Conservation (phyloP, 257 asterid species). For the Petunia axillaris region DNA sequence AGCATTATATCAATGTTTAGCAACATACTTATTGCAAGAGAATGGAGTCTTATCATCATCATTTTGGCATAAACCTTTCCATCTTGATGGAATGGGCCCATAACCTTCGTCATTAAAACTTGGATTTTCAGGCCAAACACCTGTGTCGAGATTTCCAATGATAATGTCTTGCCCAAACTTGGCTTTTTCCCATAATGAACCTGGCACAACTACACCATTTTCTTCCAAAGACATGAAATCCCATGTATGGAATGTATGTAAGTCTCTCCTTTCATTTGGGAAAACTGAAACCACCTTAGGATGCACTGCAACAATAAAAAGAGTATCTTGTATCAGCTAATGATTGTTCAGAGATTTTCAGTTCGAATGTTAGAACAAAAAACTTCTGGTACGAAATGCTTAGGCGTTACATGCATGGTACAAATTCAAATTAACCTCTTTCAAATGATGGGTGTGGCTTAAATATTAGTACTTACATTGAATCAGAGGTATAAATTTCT, state of each 20-base stretch:
- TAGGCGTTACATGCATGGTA: too few species aligned
- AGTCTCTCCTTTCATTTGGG: slow-evolving; percentile 37
- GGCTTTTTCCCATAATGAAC: slow-evolving; percentile 64
- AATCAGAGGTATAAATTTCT: slow-evolving; percentile 56
- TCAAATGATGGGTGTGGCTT: background rate
- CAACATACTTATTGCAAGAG: slow-evolving; percentile 61
- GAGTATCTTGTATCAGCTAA: background rate
- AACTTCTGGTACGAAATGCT: too few species aligned
- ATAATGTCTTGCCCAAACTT: slow-evolving; percentile 66
- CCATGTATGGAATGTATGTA: slow-evolving; percentile 87
- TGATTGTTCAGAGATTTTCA: too few species aligned
- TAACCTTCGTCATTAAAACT: slow-evolving; percentile 65
- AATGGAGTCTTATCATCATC: background rate
- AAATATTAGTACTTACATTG: slow-evolving; percentile 42
- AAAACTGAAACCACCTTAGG: slow-evolving; percentile 66
- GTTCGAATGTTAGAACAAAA: too few species aligned
- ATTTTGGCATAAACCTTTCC: slow-evolving; percentile 72
- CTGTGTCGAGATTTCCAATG: slow-evolving; percentile 69
- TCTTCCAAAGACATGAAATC: slow-evolving; percentile 58
- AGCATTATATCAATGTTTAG: background rate
- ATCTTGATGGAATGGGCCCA: slow-evolving; percentile 72
- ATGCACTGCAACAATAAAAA: slow-evolving; percentile 43
- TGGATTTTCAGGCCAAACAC: slow-evolving; percentile 82
- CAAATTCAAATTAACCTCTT: too few species aligned
- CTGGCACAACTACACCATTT: slow-evolving; percentile 32